Evolutionary conservation across 2,329 filamentous ascomycete species (phyloP), one percentile per base, ranked within the genome.

Genomic region (Colletotrichum agaves): DNA sequence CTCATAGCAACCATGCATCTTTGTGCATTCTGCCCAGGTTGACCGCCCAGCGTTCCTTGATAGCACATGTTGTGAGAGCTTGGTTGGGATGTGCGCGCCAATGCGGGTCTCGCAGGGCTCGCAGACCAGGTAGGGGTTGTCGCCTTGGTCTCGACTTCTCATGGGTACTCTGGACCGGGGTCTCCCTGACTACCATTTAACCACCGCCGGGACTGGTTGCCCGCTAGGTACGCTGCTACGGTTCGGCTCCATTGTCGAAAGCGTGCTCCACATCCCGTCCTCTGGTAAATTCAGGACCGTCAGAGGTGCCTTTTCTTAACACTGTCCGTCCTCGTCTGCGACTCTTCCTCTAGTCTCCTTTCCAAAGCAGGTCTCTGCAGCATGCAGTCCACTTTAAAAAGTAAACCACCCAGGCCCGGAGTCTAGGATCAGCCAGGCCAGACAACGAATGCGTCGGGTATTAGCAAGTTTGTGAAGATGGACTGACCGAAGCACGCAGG

Each of bases 71-170:
- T 39, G 35, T 39, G 46, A 13, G 4, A 41, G 21, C 57, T 50
- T 27, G 31, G 44, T 33, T 53, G 53, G 23, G 35, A 60, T 57
- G 55, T 60, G 53, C 47, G 65, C 61, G 53, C 65, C 61, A 68
- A 67, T 67, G 61, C 61, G 52, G 60, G 63, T 39, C 50, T 33
- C 15, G 23, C 50, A 63, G 60, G 47, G 12, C 57, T 67, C 57
- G 46, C 44, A 49, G 64, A 37, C 44, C 15, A 15, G 7, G 46
- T 61, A 67, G 46, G 61, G 65, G 41, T 46, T 27, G 35, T 35
- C 47, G 47, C 65, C 65, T 67, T 67, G 65, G 65, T 68, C 65
- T 68, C 65, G 61, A 65, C 65, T 65, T 21, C 47, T 68, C 55
- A 53, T 23, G 49, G 37, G 41, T 49, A 53, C 52, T 33, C 13